A percentile compares a stretch with the other conserved stretches of the same genome.
Conservation (phyloP, 2,329 filamentous ascomycete species). For the Cercospora beticola region DNA sequence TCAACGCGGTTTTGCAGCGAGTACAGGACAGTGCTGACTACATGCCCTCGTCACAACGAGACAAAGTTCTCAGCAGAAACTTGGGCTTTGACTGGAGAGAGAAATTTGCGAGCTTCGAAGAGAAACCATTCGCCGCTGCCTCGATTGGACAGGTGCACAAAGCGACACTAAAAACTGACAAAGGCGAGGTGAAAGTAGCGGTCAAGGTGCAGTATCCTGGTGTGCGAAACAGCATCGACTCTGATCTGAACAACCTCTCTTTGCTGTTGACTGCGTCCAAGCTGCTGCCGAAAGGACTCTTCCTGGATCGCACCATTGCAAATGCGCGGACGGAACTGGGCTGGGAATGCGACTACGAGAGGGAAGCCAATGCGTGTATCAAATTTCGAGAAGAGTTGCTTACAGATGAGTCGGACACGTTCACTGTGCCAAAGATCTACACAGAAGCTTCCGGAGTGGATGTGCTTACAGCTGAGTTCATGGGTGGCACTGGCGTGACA, state of each 20-base stretch:
- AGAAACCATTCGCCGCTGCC: conserved; percentile 88
- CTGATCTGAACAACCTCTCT: conserved; percentile 89
- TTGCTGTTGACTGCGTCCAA: conserved; percentile 87
- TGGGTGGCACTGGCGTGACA: conserved; percentile 83
- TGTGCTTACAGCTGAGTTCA: conserved; percentile 89
- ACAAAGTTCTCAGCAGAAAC: conserved; percentile 76
- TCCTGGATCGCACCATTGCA: conserved; percentile 94
- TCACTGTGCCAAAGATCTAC: conserved; percentile 76
- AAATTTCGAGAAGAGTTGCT: conserved; percentile 72
- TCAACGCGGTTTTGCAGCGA: conserved; percentile 86
- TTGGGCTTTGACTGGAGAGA: conserved; percentile 82
- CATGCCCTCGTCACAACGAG: conserved; percentile 91
- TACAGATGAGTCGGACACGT: conserved; percentile 69
- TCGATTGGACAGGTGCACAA: conserved; percentile 96
- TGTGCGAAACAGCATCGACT: conserved; percentile 92
- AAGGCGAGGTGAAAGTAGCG: conserved; percentile 75
- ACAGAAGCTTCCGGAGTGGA: conserved; percentile 77
- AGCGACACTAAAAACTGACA: conserved; percentile 73
- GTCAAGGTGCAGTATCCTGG: conserved; percentile 98
- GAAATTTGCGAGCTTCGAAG: conserved; percentile 80
- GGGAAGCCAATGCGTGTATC: conserved; percentile 78
- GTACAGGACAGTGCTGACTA: conserved; percentile 97
- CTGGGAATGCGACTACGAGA: conserved; percentile 95
- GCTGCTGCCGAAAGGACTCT: conserved; percentile 85
- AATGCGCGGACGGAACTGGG: conserved; percentile 88